Conservation (phyloP, 306 rosid species). For the Calophaca sinica region DNA sequence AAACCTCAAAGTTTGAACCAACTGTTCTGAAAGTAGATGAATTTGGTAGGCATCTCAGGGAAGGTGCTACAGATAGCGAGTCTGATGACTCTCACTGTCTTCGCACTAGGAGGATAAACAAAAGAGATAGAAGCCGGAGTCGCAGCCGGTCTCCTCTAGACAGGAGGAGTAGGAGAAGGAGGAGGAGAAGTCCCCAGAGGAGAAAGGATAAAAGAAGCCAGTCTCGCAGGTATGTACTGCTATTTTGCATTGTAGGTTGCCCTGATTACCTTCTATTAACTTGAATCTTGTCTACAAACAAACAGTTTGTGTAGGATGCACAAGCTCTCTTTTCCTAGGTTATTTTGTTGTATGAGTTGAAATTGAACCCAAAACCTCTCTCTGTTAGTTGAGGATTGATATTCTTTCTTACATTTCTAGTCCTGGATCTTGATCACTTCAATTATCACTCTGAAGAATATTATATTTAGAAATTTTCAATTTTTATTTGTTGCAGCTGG, state of each 20-base stretch:
- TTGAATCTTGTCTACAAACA: constrained; percentile 13
- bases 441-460: constrained; percentile 22
- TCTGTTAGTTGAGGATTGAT: constrained; percentile 32
- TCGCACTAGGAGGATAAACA: constrained; percentile 53
- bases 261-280: constrained; percentile 31
- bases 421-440: constrained; percentile 33
- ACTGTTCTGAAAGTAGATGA: constrained; percentile 72
- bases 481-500: constrained; percentile 66
- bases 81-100: constrained; percentile 65
- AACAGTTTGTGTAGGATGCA: constrained; percentile 21
- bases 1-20: constrained; percentile 51
- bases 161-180: constrained; percentile 53
- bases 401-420: constrained; percentile 19
- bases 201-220: constrained; percentile 79
- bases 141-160: constrained; percentile 72
- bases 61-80: constrained; percentile 74
- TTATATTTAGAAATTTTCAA: constrained; percentile 29
- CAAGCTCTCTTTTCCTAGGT: constrained; percentile 15
- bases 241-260: constrained; percentile 43
- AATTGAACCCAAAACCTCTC: constrained; percentile 31
- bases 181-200: constrained; percentile 75
- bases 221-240: constrained; percentile 77
- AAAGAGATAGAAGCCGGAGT: constrained; percentile 76
- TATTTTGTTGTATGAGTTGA: constrained; percentile 31
- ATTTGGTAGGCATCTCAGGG: constrained; percentile 84